phyloP scores from a whole-genome alignment of 768 basidiomycete species.

The Leccinum sublutescens region DNA sequence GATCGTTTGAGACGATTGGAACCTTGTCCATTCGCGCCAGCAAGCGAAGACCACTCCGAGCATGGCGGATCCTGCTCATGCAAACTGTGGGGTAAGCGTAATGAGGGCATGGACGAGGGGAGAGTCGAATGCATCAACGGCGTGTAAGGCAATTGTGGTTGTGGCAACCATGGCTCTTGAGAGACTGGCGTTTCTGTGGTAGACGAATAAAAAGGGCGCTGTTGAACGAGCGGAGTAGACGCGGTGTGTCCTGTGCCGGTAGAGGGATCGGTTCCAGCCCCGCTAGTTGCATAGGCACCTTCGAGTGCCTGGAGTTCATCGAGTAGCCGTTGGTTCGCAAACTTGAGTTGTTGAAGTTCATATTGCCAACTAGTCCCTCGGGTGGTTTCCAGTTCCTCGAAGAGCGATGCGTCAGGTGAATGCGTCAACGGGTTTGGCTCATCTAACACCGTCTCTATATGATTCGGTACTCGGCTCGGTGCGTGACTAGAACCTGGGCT shows the following conservation, averaged over 20 bases:
- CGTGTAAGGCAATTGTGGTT: constrained; percentile 6
- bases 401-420: constrained; percentile 45
- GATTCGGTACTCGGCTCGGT: not conserved
- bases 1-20: constrained; percentile 26
- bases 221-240: not conserved
- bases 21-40: constrained; percentile 24
- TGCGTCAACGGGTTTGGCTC: constrained; percentile 11
- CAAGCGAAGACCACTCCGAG: constrained; percentile 30
- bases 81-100: constrained; percentile 9
- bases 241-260: not conserved
- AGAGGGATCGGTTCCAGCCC: not conserved
- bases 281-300: constrained; percentile 7
- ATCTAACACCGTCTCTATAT: not conserved
- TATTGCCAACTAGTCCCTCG: constrained; percentile 90
- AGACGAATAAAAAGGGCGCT: not conserved
- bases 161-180: constrained; percentile 2
- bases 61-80: constrained; percentile 20
- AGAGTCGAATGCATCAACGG: constrained; percentile 6
- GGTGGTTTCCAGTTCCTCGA: constrained; percentile 66
- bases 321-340: constrained; percentile 60
- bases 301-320: constrained; percentile 55
- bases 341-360: constrained; percentile 80
- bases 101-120: constrained; percentile 1
- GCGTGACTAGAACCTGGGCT: not conserved
- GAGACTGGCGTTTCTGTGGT: not conserved